phyloP scores from a whole-genome alignment of 805 yeast species.

The Wickerhamomyces rabaulensis region DNA sequence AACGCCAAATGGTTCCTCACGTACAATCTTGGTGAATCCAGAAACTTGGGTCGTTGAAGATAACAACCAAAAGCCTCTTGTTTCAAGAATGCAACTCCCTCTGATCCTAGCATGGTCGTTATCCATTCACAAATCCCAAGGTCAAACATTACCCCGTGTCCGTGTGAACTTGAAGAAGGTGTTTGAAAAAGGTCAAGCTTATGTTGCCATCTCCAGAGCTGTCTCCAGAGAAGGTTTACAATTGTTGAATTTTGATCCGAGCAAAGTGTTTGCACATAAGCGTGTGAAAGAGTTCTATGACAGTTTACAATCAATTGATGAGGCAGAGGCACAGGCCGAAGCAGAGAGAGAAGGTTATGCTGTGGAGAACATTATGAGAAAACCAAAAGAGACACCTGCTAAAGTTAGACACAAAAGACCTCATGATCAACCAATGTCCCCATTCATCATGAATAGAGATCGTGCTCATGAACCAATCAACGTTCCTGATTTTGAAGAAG shows the following conservation, averaged over 20 bases:
- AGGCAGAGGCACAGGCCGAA: conserved; percentile 14
- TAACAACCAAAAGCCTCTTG: conserved; percentile 61
- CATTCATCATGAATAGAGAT: neutral
- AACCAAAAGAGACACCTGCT: neutral
- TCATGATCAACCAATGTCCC: neutral
- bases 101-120: conserved; percentile 93
- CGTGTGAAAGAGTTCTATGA: conserved; percentile 69
- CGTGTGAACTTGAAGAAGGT: conserved; percentile 69
- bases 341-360: neutral
- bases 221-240: conserved; percentile 78
- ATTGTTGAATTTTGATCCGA: conserved; percentile 63
- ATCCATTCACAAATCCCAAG: conserved; percentile 94
- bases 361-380: neutral
- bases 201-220: conserved; percentile 93
- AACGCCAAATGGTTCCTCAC: conserved; percentile 61
- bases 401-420: neutral
- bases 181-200: conserved; percentile 93
- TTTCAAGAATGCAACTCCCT: conserved; percentile 76
- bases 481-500: neutral
- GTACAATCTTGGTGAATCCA: conserved; percentile 75
- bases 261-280: conserved; percentile 62
- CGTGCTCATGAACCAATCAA: neutral
- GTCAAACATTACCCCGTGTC: conserved; percentile 76
- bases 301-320: conserved; percentile 32
- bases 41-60: conserved; percentile 82